Evolutionary conservation across 257 asterid genomes (phyloP).

Genomic region (Solanum chiquidenum): DNA sequence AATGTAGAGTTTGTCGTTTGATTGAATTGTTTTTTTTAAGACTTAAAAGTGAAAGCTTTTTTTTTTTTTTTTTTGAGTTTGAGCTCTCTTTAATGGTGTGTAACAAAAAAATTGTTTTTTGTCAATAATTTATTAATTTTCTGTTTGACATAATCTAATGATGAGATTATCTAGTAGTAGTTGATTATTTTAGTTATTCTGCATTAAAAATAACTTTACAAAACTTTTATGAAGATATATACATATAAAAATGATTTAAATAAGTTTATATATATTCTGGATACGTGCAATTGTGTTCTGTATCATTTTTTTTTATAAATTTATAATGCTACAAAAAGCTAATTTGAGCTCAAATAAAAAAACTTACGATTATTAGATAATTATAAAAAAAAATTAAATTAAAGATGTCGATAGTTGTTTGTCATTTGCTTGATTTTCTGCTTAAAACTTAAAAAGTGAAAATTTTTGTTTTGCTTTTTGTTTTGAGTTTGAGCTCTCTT

Average conservation of each 20-base stretch:
- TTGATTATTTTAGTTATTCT: not conserved
- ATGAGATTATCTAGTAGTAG: not conserved
- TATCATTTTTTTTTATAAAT: no score
- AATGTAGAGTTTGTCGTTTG: not conserved
- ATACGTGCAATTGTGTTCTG: no score
- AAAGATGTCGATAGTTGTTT: not conserved
- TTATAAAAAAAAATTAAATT: no score
- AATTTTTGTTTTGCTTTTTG: not conserved
- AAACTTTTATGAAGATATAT: not conserved
- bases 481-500: not conserved
- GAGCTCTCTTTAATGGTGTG: not conserved
- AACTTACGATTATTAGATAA: no score
- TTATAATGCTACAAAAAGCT: no score
- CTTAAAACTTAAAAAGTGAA: no score
- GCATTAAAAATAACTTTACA: not conserved
- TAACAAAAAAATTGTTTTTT: fast-evolving
- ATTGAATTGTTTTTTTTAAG: no score
- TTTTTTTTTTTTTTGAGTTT: not conserved
- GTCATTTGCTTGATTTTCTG: not conserved
- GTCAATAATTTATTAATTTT: not conserved
- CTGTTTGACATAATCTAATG: not conserved
- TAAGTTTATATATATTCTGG: not conserved
- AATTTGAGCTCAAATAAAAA: no score
- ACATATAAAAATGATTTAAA: not conserved
- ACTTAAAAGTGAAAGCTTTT: no score